Evolutionary conservation across 2,329 filamentous ascomycete species (phyloP).

Genomic region (Botrytis paeoniae): DNA sequence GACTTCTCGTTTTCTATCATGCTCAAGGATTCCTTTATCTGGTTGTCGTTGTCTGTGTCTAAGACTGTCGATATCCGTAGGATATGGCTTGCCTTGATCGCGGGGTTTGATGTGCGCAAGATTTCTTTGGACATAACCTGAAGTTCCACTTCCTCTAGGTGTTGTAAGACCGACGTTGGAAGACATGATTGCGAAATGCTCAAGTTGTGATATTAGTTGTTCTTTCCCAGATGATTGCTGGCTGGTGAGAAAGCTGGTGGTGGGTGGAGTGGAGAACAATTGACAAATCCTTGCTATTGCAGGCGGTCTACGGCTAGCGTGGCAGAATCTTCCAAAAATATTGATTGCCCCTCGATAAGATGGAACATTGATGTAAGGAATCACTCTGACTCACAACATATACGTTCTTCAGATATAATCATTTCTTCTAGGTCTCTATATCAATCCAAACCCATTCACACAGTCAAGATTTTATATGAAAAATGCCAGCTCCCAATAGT

Average conservation of each 20-base stretch:
- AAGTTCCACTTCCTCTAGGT: conserved; percentile 91
- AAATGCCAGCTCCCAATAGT: conserved; percentile 34
- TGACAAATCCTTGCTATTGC: not conserved
- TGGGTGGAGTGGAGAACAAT: conserved; percentile 2
- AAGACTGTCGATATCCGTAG: conserved; percentile 62
- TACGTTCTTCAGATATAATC: not conserved
- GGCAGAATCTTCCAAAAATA: conserved; percentile 21
- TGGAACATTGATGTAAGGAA: not conserved
- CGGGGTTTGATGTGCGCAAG: conserved; percentile 82
- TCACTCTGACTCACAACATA: conserved; percentile 1
- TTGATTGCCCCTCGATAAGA: conserved; percentile 19
- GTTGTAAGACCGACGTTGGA: conserved; percentile 96
- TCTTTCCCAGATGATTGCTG: not conserved
- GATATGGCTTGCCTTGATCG: conserved; percentile 65
- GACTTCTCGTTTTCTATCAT: conserved; percentile 85
- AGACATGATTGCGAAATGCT: conserved; percentile 61
- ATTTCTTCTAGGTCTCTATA: too few species aligned
- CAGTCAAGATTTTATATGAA: not conserved
- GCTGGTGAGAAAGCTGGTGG: not conserved
- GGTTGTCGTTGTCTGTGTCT: conserved; percentile 79
- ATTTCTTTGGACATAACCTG: conserved; percentile 96
- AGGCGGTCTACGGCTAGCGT: conserved; percentile 25
- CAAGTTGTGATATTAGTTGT: not conserved
- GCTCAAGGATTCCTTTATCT: conserved; percentile 88
- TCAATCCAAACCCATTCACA: not conserved